Base-by-base conservation (phyloP, 176 grass and related monocot species). In the Paspalum vaginatum region DNA sequence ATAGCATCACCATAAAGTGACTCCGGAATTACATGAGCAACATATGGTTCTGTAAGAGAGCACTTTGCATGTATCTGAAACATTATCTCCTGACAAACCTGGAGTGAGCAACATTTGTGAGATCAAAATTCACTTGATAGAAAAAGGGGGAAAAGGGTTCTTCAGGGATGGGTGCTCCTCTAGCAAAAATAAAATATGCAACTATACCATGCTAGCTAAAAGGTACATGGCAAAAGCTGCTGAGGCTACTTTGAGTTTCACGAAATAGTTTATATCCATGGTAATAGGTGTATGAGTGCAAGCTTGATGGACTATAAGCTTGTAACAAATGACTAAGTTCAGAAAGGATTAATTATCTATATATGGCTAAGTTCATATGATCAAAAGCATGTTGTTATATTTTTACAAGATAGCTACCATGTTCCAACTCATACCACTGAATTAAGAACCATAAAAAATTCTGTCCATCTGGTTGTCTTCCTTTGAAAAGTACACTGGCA, bases 31-130 rank as follows among this genome's bases (percentile, higher is more conserved):
- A 75, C 70, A 89, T 85, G 85, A 57, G 90, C 95, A 85, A 98
- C 87, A 78, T 94, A 91, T 91, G 92, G 95, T 57, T 98, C 95
- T 66, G 92, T 98, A 76, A 98, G 80, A 12, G 82, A 89, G 58
- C 53, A 72, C 26, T 94, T 88, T 52, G 86, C 92, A 56, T 92
- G 44, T 60, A 94, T 84, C 67, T 91, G 92, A 92, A 90, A 92
- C 81, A 63, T 58, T 85, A 98, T 94, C 57, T 92, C 95, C 87
- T 79, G 83, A 46, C 55, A 82, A 83, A 98, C 90, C 94, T 97
- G 70, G 76, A 82, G 76, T 51, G 46, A 51, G 71, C 26, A 86
- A n/a, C 56, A 76, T 8, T 53, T 44, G 7, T 91, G 77, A 94
- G 80, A 80, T 77, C 22, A 56, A 85, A 88, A 84, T 16, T 11